Conservation (phyloP, 192 early-diverging fungal species). For the Globomyces pollinis-pini region DNA sequence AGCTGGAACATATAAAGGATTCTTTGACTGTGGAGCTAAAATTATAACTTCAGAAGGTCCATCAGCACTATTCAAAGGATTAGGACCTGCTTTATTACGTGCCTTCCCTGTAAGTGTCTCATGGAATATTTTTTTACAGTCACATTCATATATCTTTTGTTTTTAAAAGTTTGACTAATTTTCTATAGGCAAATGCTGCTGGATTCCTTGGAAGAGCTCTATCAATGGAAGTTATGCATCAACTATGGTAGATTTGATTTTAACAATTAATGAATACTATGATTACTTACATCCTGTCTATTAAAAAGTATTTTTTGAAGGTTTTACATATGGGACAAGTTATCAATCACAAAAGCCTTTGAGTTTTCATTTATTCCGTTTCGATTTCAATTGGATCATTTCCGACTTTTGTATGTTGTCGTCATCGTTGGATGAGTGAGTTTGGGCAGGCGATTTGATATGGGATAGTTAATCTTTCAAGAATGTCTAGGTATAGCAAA, state of each 20-base stretch:
- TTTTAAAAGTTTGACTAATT: neutral
- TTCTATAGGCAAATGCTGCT: constrained; percentile 46
- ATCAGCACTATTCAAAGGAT: constrained; percentile 73
- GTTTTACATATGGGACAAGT: too few species aligned
- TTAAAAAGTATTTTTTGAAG: too few species aligned
- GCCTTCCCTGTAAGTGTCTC: constrained; percentile 57
- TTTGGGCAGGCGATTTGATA: too few species aligned
- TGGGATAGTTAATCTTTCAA: too few species aligned
- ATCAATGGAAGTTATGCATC: constrained; percentile 38
- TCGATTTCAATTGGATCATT: too few species aligned
- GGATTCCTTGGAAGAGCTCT: constrained; percentile 44
- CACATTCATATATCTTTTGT: neutral
- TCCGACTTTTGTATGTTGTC: too few species aligned
- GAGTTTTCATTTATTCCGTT: too few species aligned
- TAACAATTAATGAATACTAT: too few species aligned
- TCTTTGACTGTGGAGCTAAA: constrained; percentile 56
- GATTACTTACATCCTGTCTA: too few species aligned
- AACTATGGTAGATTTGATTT: constrained; percentile 34
- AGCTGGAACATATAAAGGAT: constrained; percentile 76
- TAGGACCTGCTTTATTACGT: constrained; percentile 82
- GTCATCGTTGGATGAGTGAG: too few species aligned
- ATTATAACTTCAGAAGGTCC: constrained; percentile 75
- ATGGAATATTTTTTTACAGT: neutral
- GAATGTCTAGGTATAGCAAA: too few species aligned
- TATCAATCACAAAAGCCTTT: too few species aligned